Evolutionary conservation across 345 rosid species (phyloP), one percentile per base, ranked within the genome.

Genomic region (Rhodamnia argentea): DNA sequence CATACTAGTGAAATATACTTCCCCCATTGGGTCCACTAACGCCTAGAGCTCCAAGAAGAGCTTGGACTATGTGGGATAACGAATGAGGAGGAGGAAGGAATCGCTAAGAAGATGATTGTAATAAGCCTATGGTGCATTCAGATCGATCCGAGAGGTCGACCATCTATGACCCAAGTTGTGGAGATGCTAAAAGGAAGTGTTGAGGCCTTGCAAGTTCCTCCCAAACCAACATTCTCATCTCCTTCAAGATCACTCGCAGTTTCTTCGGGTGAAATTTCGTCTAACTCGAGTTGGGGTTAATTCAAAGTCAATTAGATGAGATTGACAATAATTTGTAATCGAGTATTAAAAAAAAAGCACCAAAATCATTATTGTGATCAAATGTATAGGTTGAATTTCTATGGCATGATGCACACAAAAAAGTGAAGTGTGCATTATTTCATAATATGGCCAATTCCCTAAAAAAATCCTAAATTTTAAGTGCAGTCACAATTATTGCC

Each of bases 81-180:
- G 0, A 56, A 56, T 56, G 59, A 56, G n/a, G 59, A 56, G n/a
- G n/a, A 56, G 0, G 2, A 23, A 56, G n/a, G 20, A 14, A 62
- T 60, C 0, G 11, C 18, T 1, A 86, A 40, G 37, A 86, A 86
- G 57, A 83, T 86, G 85, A 62, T 20, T 64, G 26, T 83, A 27
- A 10, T 86, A 42, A 56, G 88, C 6, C 10, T 86, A 6, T 83
- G 85, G 51, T 86, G 88, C 83, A 83, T 86, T 52, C 57, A 70
- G 40, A 42, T 11, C 0, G 24, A 83, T 26, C 88, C 83, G 1
- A 37, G 27, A 10, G n/a, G 42, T 8, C 64, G 83, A 10, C 86
- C 88, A n/a, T 70, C 83, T 9, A 83, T 86, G 42, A 70, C 74
- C 6, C 54, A 44, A 16, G 88, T 74, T 82, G 40, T 74, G 8